Base-by-base conservation (phyloP, 805 yeast species). In the Candida coquimbonensis region DNA sequence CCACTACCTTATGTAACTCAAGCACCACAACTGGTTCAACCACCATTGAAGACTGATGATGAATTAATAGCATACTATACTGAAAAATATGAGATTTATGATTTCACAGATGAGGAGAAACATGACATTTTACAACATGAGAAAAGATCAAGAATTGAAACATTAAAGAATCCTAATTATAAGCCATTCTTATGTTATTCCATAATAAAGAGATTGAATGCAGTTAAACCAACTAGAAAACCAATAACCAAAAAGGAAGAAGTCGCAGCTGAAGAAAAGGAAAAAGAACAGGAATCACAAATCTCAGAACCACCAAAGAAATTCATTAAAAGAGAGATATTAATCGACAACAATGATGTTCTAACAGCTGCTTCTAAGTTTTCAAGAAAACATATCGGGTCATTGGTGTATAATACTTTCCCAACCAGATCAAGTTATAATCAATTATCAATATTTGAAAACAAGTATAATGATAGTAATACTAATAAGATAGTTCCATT, bases 401-500 rank as follows among this genome's bases (percentile, higher is more conserved):
- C 78, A 1, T 61, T 82, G 5, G 59, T 81, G 0, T 86, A 87
- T 58, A 73, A 72, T 38, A 75, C 78, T 9, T 70, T 72, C 19
- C 80, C 82, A 13, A 78, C 83, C 0, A 66, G 67, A 65, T 59
- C 64, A 1, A 65, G 75, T 11, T 52, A 59, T 40, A 47, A 41
- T 31, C 53, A 56, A 31, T 36, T 56, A 9, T 36, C 53, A 12
- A 17, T 53, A 42, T 48, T 32, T 36, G 14, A 31, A 9, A 48
- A 31, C 14, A 34, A 16, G 14, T 34, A 17, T 17, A n/a, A 39
- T 2, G 38, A 36, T 5, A 38, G 45, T 16, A 46, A 51, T 9
- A 21, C 24, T 21, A 39, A 47, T n/a, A 39, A 48, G 26, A 33
- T 51, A 8, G 55, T 56, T 0, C 63, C 66, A 11, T 42, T 63